Evolutionary conservation across 495 filamentous ascomycete genomes (phyloP).

Genomic region (Podospora didyma): DNA sequence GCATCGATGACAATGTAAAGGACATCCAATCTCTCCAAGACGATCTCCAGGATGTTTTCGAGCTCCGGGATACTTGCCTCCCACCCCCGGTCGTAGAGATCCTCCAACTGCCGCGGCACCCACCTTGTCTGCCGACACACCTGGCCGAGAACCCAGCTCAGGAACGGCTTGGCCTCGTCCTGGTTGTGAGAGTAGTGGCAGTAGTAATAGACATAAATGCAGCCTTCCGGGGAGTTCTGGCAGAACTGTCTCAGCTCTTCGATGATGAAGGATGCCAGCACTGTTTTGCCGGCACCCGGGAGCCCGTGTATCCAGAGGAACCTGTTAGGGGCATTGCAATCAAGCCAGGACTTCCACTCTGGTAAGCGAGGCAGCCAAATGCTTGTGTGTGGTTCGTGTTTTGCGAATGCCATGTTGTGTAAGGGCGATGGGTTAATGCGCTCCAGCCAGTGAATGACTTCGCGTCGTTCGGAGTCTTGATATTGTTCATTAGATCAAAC

Average conservation of each 20-base stretch:
- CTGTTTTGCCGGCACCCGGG: constrained; percentile 40
- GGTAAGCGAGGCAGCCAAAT: constrained; percentile 19
- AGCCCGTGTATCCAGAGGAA: constrained; percentile 38
- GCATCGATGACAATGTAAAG: constrained; percentile 32
- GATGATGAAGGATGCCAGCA: constrained; percentile 33
- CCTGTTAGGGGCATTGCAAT: not conserved
- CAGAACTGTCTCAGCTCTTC: constrained; percentile 13
- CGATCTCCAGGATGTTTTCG: constrained; percentile 3
- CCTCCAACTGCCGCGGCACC: constrained; percentile 16
- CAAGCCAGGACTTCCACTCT: constrained; percentile 21
- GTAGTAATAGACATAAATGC: constrained; percentile 31
- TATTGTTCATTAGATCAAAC: too few relatives aligned
- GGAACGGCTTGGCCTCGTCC: constrained; percentile 26
- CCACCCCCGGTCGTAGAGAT: constrained; percentile 1
- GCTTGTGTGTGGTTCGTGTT: constrained; percentile 20
- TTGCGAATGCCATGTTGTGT: constrained; percentile 14
- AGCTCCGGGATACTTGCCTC: constrained; percentile 11
- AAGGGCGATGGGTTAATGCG: constrained; percentile 10
- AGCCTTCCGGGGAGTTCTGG: constrained; percentile 4
- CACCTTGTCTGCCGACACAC: constrained; percentile 25
- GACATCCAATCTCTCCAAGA: constrained; percentile 1
- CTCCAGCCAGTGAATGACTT: constrained; percentile 1
- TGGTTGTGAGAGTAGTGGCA: constrained; percentile 32
- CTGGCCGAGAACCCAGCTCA: constrained; percentile 26
- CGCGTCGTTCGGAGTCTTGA: not conserved